Evolutionary conservation across 768 basidiomycete genomes (phyloP).

Genomic region (Lentinula raphanica): DNA sequence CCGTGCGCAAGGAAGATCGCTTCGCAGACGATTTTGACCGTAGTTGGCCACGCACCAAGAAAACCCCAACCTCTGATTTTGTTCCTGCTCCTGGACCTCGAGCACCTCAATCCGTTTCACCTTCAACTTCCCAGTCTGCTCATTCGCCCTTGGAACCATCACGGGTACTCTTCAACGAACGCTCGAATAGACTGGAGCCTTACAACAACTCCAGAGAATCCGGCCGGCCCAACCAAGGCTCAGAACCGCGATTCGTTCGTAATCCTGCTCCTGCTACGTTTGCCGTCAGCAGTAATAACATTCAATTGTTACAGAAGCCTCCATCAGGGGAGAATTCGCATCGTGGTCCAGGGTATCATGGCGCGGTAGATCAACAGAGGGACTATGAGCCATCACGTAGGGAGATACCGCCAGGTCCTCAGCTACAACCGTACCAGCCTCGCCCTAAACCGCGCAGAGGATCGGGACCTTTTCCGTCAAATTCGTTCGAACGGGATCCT

Average conservation of each 20-base stretch:
- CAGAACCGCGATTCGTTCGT: conserved; percentile 39
- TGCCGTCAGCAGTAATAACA: conserved; percentile 23
- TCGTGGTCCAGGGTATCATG: neutral
- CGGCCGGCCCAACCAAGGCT: conserved; percentile 35
- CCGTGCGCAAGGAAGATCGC: conserved; percentile 78
- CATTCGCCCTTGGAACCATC: conserved; percentile 54
- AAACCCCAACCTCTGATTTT: conserved; percentile 29
- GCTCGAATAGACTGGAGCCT: conserved; percentile 85
- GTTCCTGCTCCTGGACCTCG: neutral
- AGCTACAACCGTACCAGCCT: neutral
- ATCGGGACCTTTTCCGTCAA: neutral
- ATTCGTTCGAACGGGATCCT: neutral
- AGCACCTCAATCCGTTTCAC: conserved; percentile 21
- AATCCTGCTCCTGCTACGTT: conserved; percentile 39
- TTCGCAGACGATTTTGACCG: conserved; percentile 95
- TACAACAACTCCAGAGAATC: conserved; percentile 49
- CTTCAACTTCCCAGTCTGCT: conserved; percentile 27
- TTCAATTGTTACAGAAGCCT: conserved; percentile 62
- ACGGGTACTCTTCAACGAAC: conserved; percentile 91
- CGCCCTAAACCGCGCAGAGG: conserved; percentile 1
- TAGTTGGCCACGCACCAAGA: conserved; percentile 82
- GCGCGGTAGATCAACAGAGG: neutral
- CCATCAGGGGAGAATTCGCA: conserved; percentile 6
- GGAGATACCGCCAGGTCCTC: neutral
- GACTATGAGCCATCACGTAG: neutral